These are phyloP conservation scores for Novymonas esmeraldas DNA, from an alignment of 208 protist genomes.

Conservation along the genomic window DNA sequence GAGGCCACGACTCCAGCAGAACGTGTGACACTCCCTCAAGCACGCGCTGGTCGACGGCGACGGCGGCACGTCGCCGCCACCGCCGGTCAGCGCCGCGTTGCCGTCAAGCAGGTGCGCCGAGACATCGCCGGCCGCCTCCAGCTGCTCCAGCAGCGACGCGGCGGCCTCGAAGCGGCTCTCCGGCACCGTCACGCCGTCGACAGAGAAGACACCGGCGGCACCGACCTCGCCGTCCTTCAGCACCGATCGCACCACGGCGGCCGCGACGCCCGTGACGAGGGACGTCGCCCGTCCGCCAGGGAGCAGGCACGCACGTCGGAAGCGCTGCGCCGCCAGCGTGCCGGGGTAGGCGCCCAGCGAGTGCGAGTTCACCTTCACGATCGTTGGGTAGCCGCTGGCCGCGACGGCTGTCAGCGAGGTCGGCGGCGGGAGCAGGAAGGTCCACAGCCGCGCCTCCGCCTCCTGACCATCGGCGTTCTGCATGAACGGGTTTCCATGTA, in stretches of 20 bases:
- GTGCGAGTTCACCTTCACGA: constrained; percentile 17
- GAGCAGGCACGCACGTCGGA: constrained; percentile 21
- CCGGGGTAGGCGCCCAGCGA: constrained; percentile 12
- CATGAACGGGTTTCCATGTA: constrained; percentile 77
- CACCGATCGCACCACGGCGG: constrained; percentile 20
- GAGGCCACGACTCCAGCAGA: constrained; percentile 41
- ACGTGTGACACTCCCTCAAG: constrained; percentile 17
- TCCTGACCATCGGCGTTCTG: constrained; percentile 21
- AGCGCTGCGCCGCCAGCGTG: constrained; percentile 23
- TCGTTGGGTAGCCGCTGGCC: not conserved
- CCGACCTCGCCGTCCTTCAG: constrained; percentile 8
- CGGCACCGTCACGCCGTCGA: constrained; percentile 25
- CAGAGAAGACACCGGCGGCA: constrained; percentile 23
- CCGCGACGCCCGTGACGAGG: not conserved
- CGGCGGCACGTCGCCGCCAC: not conserved
- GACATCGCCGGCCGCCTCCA: not conserved
- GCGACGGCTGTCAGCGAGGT: not conserved
- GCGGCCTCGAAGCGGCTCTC: constrained; percentile 28
- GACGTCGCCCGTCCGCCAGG: constrained; percentile 6
- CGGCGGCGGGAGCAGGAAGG: constrained; percentile 16
- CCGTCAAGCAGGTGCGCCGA: constrained; percentile 1
- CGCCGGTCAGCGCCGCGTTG: not conserved
- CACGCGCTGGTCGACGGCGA: not conserved
- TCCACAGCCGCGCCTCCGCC: constrained; percentile 22
- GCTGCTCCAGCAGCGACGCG: constrained; percentile 14